phyloP scores from a whole-genome alignment of 208 protist species.

The Ichthyophonus hoferi region DNA sequence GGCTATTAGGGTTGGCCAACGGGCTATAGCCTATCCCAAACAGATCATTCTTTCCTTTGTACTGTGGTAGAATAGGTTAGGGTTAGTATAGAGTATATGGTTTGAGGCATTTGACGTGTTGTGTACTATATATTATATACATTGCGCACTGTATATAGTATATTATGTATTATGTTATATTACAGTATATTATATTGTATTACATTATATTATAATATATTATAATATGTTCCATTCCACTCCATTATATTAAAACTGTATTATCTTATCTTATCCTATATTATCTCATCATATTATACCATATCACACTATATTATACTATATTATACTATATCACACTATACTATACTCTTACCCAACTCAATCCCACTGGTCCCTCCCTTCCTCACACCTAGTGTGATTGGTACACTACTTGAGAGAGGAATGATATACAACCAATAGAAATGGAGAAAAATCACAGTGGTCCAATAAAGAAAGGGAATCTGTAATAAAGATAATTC shows the following conservation, averaged over 20 bases:
- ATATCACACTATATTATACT: too few species aligned
- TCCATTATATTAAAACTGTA: background rate
- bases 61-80: background rate
- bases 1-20: background rate
- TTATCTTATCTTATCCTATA: too few species aligned
- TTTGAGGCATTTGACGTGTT: background rate
- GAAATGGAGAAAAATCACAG: too few species aligned
- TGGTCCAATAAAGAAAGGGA: too few species aligned
- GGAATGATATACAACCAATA: too few species aligned
- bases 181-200: background rate
- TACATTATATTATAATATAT: background rate
- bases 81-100: background rate
- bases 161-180: background rate
- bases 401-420: too few species aligned
- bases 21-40: conserved; percentile 19
- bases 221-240: background rate
- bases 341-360: too few species aligned
- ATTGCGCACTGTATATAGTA: background rate
- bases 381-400: too few species aligned
- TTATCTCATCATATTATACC: too few species aligned
- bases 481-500: too few species aligned
- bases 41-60: background rate
- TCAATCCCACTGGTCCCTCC: too few species aligned
- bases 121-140: background rate
- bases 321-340: too few species aligned